Percentiles rank a stretch among this genome's conserved stretches.
phyloP scores from a whole-genome alignment of 345 rosid genomes.

The Lepidium didymum region DNA sequence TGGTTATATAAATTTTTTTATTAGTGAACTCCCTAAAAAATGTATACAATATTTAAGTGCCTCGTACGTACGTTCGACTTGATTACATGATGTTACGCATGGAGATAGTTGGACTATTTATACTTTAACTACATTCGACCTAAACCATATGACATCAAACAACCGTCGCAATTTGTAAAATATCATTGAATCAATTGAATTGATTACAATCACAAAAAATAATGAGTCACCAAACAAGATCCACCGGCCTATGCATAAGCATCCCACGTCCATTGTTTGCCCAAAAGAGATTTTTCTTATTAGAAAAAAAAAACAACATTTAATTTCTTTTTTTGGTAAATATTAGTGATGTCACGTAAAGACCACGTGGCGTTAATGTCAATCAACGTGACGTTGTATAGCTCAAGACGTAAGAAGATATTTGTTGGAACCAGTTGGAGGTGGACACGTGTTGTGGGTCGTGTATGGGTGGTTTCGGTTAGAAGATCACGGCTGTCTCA shows the following conservation, averaged over 20 bases:
- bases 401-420: not conserved
- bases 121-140: not conserved
- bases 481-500: slow-evolving; percentile 20
- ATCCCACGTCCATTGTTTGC: slow-evolving; percentile 16
- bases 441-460: slow-evolving; percentile 1
- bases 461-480: slow-evolving; percentile 21
- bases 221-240: not conserved
- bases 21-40: too few species aligned
- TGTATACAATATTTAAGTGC: too few species aligned
- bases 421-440: not conserved
- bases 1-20: too few species aligned
- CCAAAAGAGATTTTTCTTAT: not conserved
- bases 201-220: not conserved
- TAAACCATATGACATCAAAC: slow-evolving; percentile 3
- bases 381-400: slow-evolving; percentile 8
- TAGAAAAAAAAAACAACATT: not conserved
- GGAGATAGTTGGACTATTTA: not conserved
- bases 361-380: slow-evolving; percentile 1
- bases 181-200: not conserved
- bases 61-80: slow-evolving; percentile 21
- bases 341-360: not conserved
- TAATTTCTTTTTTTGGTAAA: not conserved
- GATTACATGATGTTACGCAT: not conserved
- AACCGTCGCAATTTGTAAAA: not conserved
- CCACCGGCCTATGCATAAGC: slow-evolving; percentile 28